A percentile compares a stretch with the other conserved stretches of the same genome.
These are phyloP conservation scores for Botrytis paeoniae DNA, from an alignment of 2,329 filamentous ascomycete genomes.

Conservation along the genomic window DNA sequence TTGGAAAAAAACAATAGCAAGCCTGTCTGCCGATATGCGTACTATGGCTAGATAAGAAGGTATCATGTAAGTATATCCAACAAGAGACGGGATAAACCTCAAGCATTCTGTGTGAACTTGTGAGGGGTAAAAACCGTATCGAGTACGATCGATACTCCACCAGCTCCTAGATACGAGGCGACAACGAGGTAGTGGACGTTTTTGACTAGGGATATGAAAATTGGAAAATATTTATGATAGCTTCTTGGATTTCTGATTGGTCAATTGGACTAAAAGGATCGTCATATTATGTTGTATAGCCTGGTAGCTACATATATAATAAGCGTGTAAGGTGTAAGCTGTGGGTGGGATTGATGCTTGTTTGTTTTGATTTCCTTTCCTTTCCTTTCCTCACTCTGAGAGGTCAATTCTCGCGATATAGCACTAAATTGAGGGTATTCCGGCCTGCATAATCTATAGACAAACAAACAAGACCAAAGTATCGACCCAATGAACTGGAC, in stretches of 20 bases:
- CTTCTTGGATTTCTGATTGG: neutral
- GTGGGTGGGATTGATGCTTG: neutral
- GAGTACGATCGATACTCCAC: neutral
- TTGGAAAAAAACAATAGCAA: neutral
- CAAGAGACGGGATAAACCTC: slow-evolving; percentile 8
- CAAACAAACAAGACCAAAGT: neutral
- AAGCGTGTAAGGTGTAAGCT: neutral
- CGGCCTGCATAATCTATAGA: slow-evolving; percentile 11
- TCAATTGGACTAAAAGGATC: neutral
- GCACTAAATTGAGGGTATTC: neutral
- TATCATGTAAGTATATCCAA: slow-evolving; percentile 3
- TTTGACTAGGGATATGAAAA: neutral
- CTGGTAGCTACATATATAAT: neutral
- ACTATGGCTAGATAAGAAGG: slow-evolving; percentile 12
- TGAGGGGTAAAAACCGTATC: slow-evolving; percentile 1
- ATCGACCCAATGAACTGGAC: slow-evolving; percentile 10
- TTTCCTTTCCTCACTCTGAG: neutral
- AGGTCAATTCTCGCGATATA: neutral
- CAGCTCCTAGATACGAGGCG: slow-evolving; percentile 10
- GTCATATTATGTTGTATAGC: neutral
- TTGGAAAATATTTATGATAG: neutral
- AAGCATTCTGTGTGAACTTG: neutral
- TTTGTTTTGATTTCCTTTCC: neutral
- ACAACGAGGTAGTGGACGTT: neutral
- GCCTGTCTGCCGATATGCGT: neutral